Base-by-base conservation (phyloP, 208 protist species). In the Crithidia sp. region DNA sequence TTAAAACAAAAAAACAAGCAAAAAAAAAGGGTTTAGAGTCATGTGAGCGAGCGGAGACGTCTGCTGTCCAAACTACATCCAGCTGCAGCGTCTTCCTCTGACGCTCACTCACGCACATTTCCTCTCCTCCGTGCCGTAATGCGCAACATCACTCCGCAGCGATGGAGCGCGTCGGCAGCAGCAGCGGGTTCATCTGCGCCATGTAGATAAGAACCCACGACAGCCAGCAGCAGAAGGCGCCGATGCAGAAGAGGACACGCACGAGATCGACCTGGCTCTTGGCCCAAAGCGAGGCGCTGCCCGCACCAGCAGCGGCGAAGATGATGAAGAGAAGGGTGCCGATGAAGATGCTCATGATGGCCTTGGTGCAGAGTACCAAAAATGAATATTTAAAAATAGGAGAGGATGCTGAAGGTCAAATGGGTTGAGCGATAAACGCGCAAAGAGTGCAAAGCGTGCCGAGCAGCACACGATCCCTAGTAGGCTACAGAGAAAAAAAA, bases 171-270 rank as follows among this genome's bases (percentile, higher is more conserved):
- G 87, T 95, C n/a, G 94, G 94, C 19, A 97, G 79, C 6, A 96
- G 60, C 5, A 98, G 76, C 4, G 92, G 94, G 74, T 97, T 94
- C 82, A 98, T 85, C 82, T 98, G 94, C 36, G 94, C 89, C 90
- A 98, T 95, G 87, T 98, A 98, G 40, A 98, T 94, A n/a, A 96
- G 87, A 9, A 87, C 81, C 88, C 90, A 98, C 58, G 91, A 96
- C 69, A 98, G 81, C 93, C 94, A 98, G 79, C 90, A 95, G 82
- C 94, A 98, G 72, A 96, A 96, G 7, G 91, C 85, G 36, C 76
- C 84, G 7, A 93, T 81, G 49, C 74, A 68, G 44, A 69, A 83
- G 3, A 96, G 78, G 28, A 96, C 86, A 10, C 90, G 91, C 44
- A 94, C 90, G 41, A 97, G 85, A 14, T 93, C 91, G 12, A 87